Evolutionary conservation across 2,329 filamentous ascomycete species (phyloP).

Genomic region (Aureobasidium subglaciale): DNA sequence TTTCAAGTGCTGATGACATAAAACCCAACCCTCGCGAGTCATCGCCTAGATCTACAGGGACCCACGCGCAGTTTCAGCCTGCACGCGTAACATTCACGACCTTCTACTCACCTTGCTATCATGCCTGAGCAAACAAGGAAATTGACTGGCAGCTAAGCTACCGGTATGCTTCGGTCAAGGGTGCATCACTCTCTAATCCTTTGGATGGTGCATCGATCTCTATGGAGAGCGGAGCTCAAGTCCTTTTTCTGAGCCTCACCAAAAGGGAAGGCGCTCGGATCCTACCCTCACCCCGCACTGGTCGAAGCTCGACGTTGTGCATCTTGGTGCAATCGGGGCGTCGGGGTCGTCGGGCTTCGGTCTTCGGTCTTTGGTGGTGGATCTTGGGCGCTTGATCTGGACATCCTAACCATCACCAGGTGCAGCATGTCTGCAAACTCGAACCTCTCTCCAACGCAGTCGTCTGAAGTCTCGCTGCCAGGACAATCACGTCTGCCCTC

Average conservation of each 20-base stretch:
- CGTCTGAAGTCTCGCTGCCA: background rate
- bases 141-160: too few species aligned
- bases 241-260: background rate
- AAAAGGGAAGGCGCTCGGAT: too few species aligned
- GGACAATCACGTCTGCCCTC: background rate
- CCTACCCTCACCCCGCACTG: conserved; percentile 3
- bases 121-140: too few species aligned
- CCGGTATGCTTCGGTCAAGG: too few species aligned
- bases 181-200: too few species aligned
- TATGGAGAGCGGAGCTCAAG: background rate
- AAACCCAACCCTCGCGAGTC: background rate
- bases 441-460: background rate
- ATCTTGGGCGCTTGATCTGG: background rate
- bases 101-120: too few species aligned
- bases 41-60: background rate
- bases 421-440: conserved; percentile 1
- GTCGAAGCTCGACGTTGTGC: background rate
- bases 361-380: background rate
- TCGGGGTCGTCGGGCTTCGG: background rate
- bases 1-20: background rate
- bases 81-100: background rate
- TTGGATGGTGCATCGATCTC: too few species aligned
- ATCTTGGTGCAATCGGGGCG: background rate
- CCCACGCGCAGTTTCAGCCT: background rate
- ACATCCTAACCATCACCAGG: background rate